These are phyloP conservation scores for Claviceps pazoutovae DNA, from an alignment of 2,329 filamentous ascomycete genomes.

Conservation along the genomic window DNA sequence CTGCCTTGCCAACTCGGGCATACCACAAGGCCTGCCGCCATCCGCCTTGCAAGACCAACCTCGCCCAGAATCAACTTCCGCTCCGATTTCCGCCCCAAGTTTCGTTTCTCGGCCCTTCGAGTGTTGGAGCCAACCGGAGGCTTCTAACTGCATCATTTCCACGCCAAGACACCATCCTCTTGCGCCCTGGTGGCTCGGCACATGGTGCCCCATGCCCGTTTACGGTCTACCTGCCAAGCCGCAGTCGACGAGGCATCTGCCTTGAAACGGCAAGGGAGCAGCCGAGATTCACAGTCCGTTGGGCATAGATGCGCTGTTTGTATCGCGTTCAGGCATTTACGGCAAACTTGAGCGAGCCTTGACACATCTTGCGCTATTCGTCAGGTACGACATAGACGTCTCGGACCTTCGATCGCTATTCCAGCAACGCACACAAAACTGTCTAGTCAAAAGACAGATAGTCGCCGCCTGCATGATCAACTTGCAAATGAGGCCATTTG, in stretches of 20 bases:
- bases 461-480: neutral
- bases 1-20: too few relatives aligned
- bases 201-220: neutral
- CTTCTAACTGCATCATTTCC: slow-evolving; percentile 1
- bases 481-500: neutral
- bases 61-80: too few relatives aligned
- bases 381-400: too few relatives aligned
- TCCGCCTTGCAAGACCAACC: neutral
- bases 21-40: neutral
- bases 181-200: neutral
- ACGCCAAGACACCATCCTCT: neutral
- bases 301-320: too few relatives aligned
- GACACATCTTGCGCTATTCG: too few relatives aligned
- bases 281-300: too few relatives aligned
- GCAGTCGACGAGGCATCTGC: too few relatives aligned
- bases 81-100: neutral
- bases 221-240: neutral
- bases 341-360: too few relatives aligned
- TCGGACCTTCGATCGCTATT: too few relatives aligned
- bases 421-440: neutral
- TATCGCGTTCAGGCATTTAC: too few relatives aligned
- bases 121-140: neutral
- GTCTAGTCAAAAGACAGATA: neutral
- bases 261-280: too few relatives aligned
- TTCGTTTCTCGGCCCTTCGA: neutral